A percentile compares a stretch with the other conserved stretches of the same genome.
These are phyloP conservation scores for Arthroderma uncinatum DNA, from an alignment of 2,329 filamentous ascomycete genomes.

Conservation along the genomic window DNA sequence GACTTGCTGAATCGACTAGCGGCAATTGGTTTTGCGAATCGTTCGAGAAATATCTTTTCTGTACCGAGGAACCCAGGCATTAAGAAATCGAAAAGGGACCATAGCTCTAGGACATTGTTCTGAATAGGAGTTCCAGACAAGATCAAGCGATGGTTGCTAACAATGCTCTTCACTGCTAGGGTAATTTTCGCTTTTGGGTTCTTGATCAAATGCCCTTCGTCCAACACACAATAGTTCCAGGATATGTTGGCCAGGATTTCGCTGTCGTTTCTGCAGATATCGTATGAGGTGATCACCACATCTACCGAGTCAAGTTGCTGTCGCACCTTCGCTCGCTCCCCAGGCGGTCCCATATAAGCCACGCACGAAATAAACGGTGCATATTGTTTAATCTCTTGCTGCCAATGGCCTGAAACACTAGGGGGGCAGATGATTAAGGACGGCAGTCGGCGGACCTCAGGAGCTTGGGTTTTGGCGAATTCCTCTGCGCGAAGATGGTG, in stretches of 20 bases:
- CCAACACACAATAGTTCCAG: slow-evolving; percentile 96
- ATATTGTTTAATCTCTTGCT: slow-evolving; percentile 92
- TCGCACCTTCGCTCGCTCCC: slow-evolving; percentile 62
- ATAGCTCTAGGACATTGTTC: slow-evolving; percentile 92
- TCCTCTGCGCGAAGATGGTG: slow-evolving; percentile 89
- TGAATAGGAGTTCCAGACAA: slow-evolving; percentile 95
- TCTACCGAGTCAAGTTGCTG: slow-evolving; percentile 65
- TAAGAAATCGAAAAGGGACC: slow-evolving; percentile 96
- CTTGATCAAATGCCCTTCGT: slow-evolving; percentile 97
- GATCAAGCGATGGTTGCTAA: slow-evolving; percentile 89
- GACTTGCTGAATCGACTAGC: slow-evolving; percentile 93
- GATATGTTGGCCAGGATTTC: slow-evolving; percentile 70
- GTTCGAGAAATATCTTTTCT: slow-evolving; percentile 92
- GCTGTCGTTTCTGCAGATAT: slow-evolving; percentile 93
- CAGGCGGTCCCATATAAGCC: slow-evolving; percentile 81
- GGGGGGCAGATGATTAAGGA: slow-evolving; percentile 94
- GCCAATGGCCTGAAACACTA: slow-evolving; percentile 94
- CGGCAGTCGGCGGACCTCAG: slow-evolving; percentile 68
- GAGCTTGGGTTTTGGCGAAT: slow-evolving; percentile 66
- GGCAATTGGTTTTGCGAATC: slow-evolving; percentile 89
- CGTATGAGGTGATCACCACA: slow-evolving; percentile 93
- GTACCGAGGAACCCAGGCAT: slow-evolving; percentile 97
- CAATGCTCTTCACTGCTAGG: slow-evolving; percentile 76
- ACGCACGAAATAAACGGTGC: slow-evolving; percentile 85
- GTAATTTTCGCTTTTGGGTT: slow-evolving; percentile 96